These are phyloP conservation scores for Clarkia xantiana DNA, from an alignment of 345 rosid species.

Conservation along the genomic window DNA sequence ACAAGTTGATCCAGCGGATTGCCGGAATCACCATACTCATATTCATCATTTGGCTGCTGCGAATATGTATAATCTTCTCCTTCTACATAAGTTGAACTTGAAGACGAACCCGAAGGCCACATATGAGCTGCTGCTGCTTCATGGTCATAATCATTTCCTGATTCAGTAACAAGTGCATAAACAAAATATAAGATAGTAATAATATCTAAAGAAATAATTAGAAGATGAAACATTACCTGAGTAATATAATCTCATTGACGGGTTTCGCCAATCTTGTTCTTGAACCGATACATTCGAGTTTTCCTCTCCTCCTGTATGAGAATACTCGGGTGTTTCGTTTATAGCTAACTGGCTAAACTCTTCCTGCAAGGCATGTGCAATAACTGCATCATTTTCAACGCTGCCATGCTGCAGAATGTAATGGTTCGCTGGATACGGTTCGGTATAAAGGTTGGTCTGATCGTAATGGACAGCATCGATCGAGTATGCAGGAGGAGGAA, in stretches of 20 bases:
- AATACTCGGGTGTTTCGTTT: constrained; percentile 29
- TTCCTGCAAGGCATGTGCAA: constrained; percentile 73
- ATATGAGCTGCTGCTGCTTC: constrained; percentile 38
- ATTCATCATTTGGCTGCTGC: constrained; percentile 44
- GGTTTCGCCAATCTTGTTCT: constrained; percentile 33
- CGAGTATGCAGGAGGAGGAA: constrained; percentile 37
- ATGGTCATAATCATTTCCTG: constrained; percentile 41
- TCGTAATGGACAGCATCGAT: constrained; percentile 27
- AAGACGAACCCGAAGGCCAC: constrained; percentile 36
- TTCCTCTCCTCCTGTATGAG: constrained; percentile 20
- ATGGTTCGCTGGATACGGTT: constrained; percentile 30
- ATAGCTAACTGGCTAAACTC: constrained; percentile 67
- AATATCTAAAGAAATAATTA: not conserved
- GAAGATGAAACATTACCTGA: constrained; percentile 28
- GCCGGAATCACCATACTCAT: constrained; percentile 53
- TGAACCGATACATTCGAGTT: constrained; percentile 19
- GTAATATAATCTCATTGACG: constrained; percentile 22
- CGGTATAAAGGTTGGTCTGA: constrained; percentile 16
- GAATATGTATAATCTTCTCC: constrained; percentile 44
- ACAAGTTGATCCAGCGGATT: constrained; percentile 70
- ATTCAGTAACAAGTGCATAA: constrained; percentile 14
- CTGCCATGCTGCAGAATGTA: constrained; percentile 32
- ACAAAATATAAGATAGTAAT: not conserved
- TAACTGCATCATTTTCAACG: constrained; percentile 77
- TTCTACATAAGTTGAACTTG: constrained; percentile 27